Percentiles rank a stretch among this genome's conserved stretches.
phyloP scores from a whole-genome alignment of 495 filamentous ascomycete genomes.

The Cenococcum geophilum region DNA sequence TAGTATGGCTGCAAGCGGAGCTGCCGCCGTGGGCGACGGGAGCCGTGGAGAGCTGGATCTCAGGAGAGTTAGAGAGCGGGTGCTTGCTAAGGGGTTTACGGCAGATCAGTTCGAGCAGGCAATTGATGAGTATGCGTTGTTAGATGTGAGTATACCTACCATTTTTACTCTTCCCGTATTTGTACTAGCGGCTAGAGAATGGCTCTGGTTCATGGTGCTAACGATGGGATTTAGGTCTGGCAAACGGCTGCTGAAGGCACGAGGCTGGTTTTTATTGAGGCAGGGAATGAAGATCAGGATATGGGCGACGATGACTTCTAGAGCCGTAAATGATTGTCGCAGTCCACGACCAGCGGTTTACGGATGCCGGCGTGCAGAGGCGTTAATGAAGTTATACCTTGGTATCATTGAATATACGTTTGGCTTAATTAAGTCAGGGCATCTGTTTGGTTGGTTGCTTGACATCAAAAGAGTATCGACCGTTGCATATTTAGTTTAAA shows the following conservation, averaged over 20 bases:
- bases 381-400: no score
- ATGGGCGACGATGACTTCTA: constrained; percentile 43
- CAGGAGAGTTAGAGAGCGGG: constrained; percentile 76
- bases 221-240: constrained; percentile 63
- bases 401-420: no score
- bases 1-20: constrained; percentile 72
- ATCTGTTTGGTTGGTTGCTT: no score
- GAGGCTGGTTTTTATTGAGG: constrained; percentile 73
- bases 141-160: constrained; percentile 64
- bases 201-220: constrained; percentile 11
- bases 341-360: no score
- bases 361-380: no score
- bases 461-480: no score
- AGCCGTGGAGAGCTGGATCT: constrained; percentile 74
- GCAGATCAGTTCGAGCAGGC: constrained; percentile 81
- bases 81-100: constrained; percentile 94
- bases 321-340: background rate
- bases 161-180: constrained; percentile 2
- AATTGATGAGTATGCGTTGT: constrained; percentile 78
- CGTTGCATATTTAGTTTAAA: no score
- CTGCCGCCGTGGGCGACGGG: constrained; percentile 66
- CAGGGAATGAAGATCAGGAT: constrained; percentile 49
- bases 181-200: constrained; percentile 18
- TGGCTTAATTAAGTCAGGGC: no score
- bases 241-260: constrained; percentile 85